A percentile compares a stretch with the other conserved stretches of the same genome.
These are phyloP conservation scores for Eimeria maxima DNA, from an alignment of 169 alveolate species.

Conservation along the genomic window DNA sequence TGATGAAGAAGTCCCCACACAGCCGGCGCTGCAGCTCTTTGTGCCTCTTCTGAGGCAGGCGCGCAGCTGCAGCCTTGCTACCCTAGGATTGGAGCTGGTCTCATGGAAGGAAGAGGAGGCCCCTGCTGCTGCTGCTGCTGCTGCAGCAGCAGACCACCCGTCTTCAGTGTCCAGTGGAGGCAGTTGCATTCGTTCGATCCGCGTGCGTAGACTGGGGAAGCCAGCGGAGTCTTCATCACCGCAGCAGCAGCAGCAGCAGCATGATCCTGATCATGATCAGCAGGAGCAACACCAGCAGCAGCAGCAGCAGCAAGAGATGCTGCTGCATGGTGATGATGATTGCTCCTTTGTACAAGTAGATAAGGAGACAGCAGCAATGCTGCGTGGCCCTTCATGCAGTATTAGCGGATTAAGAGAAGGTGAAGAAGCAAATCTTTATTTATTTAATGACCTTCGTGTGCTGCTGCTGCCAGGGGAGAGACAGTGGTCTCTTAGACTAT, in stretches of 20 bases:
- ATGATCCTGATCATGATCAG: constrained; percentile 2
- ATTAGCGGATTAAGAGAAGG: neutral
- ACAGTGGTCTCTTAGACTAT: constrained; percentile 77
- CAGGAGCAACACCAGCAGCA: constrained; percentile 49
- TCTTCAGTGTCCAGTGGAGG: neutral
- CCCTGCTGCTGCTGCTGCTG: constrained; percentile 23
- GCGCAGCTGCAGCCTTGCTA: constrained; percentile 76
- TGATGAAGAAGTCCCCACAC: constrained; percentile 6
- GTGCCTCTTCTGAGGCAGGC: constrained; percentile 78
- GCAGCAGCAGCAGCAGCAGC: constrained; percentile 66
- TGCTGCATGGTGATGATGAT: neutral
- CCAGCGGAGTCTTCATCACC: neutral
- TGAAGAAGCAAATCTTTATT: constrained; percentile 17
- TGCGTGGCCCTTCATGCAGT: constrained; percentile 28
- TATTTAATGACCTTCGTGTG: constrained; percentile 10
- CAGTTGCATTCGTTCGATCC: neutral
- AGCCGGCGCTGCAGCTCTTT: constrained; percentile 78
- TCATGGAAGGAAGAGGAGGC: constrained; percentile 12
- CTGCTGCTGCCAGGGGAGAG: constrained; percentile 77
- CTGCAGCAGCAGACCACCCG: neutral
- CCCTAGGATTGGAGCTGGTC: constrained; percentile 74
- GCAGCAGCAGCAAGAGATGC: neutral
- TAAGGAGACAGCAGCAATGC: constrained; percentile 12
- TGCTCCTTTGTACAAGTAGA: neutral
- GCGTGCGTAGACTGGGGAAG: neutral